Percentiles rank a stretch among this genome's conserved stretches.
Conservation (phyloP, 2,329 filamentous ascomycete genomes). For the Xylaria sp. region DNA sequence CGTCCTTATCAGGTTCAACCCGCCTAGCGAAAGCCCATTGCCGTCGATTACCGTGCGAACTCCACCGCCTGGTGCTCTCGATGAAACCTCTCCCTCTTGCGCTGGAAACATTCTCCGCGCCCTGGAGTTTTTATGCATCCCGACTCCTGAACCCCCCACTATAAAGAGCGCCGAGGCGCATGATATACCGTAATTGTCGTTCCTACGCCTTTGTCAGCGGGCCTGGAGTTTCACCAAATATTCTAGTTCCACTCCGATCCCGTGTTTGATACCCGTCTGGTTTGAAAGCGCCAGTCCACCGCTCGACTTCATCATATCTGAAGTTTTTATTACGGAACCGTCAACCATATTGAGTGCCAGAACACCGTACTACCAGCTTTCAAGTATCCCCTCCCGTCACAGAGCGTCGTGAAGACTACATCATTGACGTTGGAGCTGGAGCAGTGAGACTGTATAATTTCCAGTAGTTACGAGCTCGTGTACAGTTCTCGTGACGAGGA, state of each 20-base stretch:
- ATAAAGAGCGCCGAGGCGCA: neutral
- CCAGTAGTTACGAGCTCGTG: slow-evolving; percentile 38
- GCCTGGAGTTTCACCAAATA: slow-evolving; percentile 8
- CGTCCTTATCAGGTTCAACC: neutral
- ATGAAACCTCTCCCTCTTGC: slow-evolving; percentile 21
- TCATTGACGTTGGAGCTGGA: slow-evolving; percentile 33
- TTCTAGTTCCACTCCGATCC: neutral
- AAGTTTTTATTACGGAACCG: neutral
- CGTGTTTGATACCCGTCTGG: neutral
- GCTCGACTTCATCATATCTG: too few species aligned
- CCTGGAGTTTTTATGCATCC: neutral
- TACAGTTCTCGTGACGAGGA: slow-evolving; percentile 34
- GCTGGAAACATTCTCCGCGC: slow-evolving; percentile 5
- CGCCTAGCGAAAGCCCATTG: neutral
- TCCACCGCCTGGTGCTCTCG: slow-evolving; percentile 4
- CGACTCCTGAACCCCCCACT: neutral
- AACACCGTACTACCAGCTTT: neutral
- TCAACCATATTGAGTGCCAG: neutral
- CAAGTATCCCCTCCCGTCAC: neutral
- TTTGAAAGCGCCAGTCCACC: slow-evolving; percentile 12
- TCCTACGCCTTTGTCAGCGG: neutral
- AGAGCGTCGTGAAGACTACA: slow-evolving; percentile 12
- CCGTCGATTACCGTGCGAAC: slow-evolving; percentile 12
- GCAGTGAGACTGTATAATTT: slow-evolving; percentile 38
- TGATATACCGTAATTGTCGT: neutral